A percentile compares a stretch with the other conserved stretches of the same genome.
These are phyloP conservation scores for Penicillium occitanis DNA, from an alignment of 2,329 filamentous ascomycete species.

Conservation along the genomic window DNA sequence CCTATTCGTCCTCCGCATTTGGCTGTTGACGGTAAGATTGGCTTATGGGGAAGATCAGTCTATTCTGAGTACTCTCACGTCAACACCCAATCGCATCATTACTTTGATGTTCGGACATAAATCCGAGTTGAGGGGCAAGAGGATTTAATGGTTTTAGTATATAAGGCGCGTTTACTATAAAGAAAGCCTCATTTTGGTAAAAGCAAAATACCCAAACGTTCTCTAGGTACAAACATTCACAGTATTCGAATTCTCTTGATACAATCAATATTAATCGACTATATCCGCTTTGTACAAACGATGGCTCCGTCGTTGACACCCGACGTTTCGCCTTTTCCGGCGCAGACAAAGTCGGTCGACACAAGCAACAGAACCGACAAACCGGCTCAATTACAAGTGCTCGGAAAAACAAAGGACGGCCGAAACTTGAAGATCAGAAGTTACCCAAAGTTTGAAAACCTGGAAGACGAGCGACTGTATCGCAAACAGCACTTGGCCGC, in stretches of 20 bases:
- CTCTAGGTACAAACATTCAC: not conserved
- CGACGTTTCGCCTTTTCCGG: not conserved
- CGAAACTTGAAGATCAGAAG: conserved; percentile 49
- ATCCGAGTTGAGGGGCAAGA: not conserved
- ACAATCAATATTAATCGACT: not conserved
- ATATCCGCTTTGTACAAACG: not conserved
- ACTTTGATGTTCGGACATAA: not conserved
- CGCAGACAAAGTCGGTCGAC: not conserved
- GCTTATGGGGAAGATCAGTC: not conserved
- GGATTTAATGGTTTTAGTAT: too few relatives aligned
- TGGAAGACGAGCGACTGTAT: conserved; percentile 45
- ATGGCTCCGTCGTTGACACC: not conserved
- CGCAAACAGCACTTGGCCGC: conserved; percentile 49
- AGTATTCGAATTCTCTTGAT: not conserved
- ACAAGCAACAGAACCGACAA: not conserved
- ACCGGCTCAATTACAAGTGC: conserved; percentile 16
- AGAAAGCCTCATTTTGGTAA: too few relatives aligned
- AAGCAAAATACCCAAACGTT: not conserved
- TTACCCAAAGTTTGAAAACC: conserved; percentile 34
- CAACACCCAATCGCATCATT: not conserved
- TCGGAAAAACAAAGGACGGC: conserved; percentile 46
- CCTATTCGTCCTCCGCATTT: not conserved
- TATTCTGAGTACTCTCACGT: not conserved
- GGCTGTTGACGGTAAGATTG: not conserved
- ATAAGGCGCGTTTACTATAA: too few relatives aligned